Evolutionary conservation across 2,329 filamentous ascomycete species (phyloP), one percentile per base, ranked within the genome.

Genomic region (Orbilia javanica): DNA sequence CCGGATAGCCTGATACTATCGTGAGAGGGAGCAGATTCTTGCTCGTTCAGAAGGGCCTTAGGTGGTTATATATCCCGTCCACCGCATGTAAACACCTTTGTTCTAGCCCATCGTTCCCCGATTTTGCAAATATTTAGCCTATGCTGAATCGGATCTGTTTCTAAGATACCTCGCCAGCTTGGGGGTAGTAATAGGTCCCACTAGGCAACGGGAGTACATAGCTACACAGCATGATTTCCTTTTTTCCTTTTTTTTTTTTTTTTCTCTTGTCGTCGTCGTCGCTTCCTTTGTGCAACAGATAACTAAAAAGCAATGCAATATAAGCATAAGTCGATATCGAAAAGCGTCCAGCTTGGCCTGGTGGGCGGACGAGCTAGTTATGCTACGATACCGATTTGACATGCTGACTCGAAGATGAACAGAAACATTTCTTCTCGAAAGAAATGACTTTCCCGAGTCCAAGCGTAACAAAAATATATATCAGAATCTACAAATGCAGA

Each of bases 31-130:
- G 55, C 55, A 27, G 34, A 39, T 42, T 60, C 34, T 60, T 42
- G 55, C 31, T 42, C 55, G 42, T 31, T 42, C 34, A 10, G 55
- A 68, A 42, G 65, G 62, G 65, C 27, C 18, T 29, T 29, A 46
- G 48, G 46, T 57, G 57, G 48, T 76, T 76, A 76, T 76, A 76
- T 76, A 76, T 60, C 34, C 20, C 18, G 22, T 34, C 50, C 63
- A 68, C 70, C 52, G 55, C 31, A 42, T 60, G 34, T 34, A 42
- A 60, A 27, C 34, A 60, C 55, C 55, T 42, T 74, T 63, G 70
- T 60, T 74, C 63, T 62, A 48, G 52, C 42, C 39, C 63, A 53
- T 48, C 57, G 15, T 25, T 57, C 48, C 46, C 44, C 29, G 25
- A 53, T 71, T 44, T 18, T 22, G 29, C 11, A 15, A 44, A 15